A percentile compares a stretch with the other conserved stretches of the same genome.
phyloP scores from a whole-genome alignment of 306 rosid species.

The cucumber (Cucumis sativus) region DNA sequence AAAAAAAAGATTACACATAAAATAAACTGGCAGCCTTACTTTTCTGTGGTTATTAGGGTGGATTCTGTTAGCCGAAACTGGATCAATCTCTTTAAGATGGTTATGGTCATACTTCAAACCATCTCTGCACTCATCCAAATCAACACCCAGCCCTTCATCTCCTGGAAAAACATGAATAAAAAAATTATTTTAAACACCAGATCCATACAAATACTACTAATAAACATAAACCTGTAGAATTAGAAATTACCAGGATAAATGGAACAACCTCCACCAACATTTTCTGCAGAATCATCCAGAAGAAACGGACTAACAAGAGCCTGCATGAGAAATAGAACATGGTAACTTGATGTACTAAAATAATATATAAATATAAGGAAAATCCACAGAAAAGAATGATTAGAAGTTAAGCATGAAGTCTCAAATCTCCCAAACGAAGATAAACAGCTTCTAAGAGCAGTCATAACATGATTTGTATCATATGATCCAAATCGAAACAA shows the following conservation, averaged over 20 bases:
- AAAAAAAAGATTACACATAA: not conserved
- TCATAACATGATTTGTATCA: no score
- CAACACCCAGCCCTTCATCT: slow-evolving; percentile 10
- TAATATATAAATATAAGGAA: not conserved
- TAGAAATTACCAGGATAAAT: slow-evolving; percentile 27
- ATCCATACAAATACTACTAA: not conserved
- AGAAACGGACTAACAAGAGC: slow-evolving; percentile 83
- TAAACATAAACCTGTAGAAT: not conserved
- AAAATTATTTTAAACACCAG: not conserved
- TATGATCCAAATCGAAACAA: no score
- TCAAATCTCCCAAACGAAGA: not conserved
- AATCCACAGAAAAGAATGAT: not conserved
- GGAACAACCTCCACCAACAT: slow-evolving; percentile 24
- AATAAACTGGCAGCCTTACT: slow-evolving; percentile 24
- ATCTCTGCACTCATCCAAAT: slow-evolving; percentile 22
- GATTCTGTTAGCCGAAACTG: slow-evolving; percentile 74
- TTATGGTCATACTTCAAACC: slow-evolving; percentile 29
- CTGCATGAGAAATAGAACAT: slow-evolving; percentile 21
- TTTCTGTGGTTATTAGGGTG: slow-evolving; percentile 88
- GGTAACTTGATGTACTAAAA: not conserved
- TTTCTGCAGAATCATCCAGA: slow-evolving; percentile 50
- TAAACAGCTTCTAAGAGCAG: not conserved
- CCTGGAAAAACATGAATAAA: slow-evolving; percentile 19
- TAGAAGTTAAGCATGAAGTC: not conserved
- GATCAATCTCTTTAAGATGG: slow-evolving; percentile 64